phyloP scores from a whole-genome alignment of 495 filamentous ascomycete species.

The Articulospora tetracladia region DNA sequence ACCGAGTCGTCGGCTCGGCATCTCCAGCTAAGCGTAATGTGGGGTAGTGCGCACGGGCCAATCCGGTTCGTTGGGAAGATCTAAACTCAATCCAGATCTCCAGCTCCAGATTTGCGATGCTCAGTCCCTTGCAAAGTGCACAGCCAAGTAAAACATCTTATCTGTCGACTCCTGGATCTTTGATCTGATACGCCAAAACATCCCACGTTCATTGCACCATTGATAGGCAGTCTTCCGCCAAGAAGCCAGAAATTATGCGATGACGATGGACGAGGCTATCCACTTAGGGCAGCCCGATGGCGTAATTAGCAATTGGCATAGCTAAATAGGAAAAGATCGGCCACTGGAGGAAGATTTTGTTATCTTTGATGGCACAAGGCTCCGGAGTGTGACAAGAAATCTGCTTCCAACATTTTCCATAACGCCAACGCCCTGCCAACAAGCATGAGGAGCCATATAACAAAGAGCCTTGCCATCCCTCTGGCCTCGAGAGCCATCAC shows the following conservation, averaged over 20 bases:
- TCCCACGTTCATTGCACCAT: too few species aligned
- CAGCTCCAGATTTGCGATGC: background rate
- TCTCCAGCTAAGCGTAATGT: background rate
- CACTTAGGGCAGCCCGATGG: background rate
- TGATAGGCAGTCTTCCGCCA: background rate
- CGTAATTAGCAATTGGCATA: background rate
- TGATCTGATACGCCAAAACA: background rate
- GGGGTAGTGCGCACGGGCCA: background rate
- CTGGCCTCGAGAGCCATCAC: background rate
- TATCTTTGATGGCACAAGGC: background rate
- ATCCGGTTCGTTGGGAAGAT: background rate
- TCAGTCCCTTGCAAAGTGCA: too few species aligned
- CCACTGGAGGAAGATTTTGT: background rate
- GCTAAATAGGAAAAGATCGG: background rate
- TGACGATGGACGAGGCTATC: background rate
- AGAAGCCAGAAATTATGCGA: background rate
- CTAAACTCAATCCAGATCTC: background rate
- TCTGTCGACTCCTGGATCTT: background rate
- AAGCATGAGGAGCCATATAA: constrained; percentile 1
- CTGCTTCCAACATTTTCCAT: background rate
- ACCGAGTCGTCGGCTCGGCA: background rate
- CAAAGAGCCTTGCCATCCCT: constrained; percentile 4
- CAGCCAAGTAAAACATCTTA: too few species aligned
- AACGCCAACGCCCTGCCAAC: background rate
- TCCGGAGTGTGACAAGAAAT: background rate